These are phyloP conservation scores for Fusarium pininemorale DNA, from an alignment of 2,329 filamentous ascomycete species.

Conservation along the genomic window DNA sequence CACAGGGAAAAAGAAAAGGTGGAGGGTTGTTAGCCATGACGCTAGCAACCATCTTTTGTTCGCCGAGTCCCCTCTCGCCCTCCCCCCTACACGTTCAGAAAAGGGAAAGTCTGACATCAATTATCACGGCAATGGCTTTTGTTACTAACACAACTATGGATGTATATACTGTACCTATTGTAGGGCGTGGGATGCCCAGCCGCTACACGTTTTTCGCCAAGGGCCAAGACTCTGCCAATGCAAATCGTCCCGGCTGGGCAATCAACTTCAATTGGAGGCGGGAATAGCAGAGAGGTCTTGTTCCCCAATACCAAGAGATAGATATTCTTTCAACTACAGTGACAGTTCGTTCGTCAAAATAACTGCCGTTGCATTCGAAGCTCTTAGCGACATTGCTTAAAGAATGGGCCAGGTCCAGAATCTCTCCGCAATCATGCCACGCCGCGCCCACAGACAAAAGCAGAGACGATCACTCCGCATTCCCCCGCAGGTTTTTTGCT, in stretches of 20 bases:
- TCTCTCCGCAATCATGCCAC: slow-evolving; percentile 21
- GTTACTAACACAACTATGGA: neutral
- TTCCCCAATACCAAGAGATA: slow-evolving; percentile 5
- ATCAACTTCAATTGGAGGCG: slow-evolving; percentile 30
- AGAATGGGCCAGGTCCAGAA: slow-evolving; percentile 26
- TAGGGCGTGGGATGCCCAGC: slow-evolving; percentile 12
- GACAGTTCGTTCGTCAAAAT: neutral
- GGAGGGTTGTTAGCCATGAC: neutral
- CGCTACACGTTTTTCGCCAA: slow-evolving; percentile 33
- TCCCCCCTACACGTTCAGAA: neutral
- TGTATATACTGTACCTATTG: neutral
- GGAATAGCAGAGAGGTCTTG: slow-evolving; percentile 26
- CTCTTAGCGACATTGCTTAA: slow-evolving; percentile 12
- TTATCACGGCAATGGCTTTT: neutral
- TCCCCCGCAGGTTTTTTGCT: slow-evolving; percentile 17
- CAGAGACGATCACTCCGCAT: slow-evolving; percentile 5
- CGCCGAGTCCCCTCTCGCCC: neutral
- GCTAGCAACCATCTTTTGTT: slow-evolving; percentile 12
- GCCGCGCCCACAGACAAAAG: neutral
- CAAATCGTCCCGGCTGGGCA: slow-evolving; percentile 31
- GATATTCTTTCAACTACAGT: neutral
- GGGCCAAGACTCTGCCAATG: slow-evolving; percentile 9
- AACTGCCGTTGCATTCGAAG: neutral
- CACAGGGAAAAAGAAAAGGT: neutral
- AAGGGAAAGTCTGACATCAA: neutral